phyloP scores from a whole-genome alignment of 352 stramenopile species.

The Pythium monospermum region DNA sequence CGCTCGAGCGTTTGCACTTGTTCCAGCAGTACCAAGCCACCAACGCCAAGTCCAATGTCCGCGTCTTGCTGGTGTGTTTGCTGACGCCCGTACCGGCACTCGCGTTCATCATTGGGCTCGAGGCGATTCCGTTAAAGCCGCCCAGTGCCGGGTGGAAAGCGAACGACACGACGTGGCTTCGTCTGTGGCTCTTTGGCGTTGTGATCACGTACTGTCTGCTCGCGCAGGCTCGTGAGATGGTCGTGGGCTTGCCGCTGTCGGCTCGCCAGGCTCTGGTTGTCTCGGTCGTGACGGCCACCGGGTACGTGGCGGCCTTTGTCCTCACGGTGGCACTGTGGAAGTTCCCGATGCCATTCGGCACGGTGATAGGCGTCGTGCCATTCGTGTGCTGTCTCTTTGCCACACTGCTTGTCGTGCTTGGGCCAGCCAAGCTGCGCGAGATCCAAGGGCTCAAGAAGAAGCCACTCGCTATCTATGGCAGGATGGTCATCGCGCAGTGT shows the following conservation, averaged over 20 bases:
- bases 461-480: not conserved
- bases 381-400: not conserved
- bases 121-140: not conserved
- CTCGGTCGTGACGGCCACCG: not conserved
- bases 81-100: constrained; percentile 7
- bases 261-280: not conserved
- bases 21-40: constrained; percentile 25
- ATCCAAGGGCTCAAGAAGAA: no score
- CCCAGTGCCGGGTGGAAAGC: not conserved
- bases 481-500: constrained; percentile 5
- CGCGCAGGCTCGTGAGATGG: constrained; percentile 1
- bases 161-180: constrained; percentile 7
- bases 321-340: not conserved
- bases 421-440: not conserved
- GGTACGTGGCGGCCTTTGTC: not conserved
- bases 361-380: not conserved
- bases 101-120: not conserved
- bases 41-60: not conserved
- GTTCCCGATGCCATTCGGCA: constrained; percentile 7
- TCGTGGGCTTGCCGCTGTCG: not conserved
- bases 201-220: constrained; percentile 4
- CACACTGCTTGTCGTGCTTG: not conserved
- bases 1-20: constrained; percentile 29
- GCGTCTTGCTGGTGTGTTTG: not conserved
- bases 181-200: constrained; percentile 1